phyloP scores from a whole-genome alignment of 495 filamentous ascomycete genomes.

The Symbiotaphrina buchneri region DNA sequence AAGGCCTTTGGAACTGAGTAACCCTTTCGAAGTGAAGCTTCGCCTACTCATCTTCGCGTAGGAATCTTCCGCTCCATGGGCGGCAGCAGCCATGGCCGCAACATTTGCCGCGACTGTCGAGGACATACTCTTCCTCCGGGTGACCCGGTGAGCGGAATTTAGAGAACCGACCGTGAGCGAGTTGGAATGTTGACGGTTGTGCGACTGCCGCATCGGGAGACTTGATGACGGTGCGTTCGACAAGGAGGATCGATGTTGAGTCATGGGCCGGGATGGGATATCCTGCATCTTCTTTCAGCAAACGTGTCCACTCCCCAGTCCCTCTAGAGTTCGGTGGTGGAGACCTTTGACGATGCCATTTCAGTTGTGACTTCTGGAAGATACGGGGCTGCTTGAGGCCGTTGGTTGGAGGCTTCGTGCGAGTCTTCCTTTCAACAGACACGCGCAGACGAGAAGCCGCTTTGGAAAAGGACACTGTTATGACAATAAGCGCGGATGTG shows the following conservation, averaged over 20 bases:
- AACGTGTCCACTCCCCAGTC: no score
- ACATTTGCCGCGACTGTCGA: conserved; percentile 52
- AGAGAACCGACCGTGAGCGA: conserved; percentile 59
- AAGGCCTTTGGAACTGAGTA: not conserved
- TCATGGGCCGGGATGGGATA: conserved; percentile 6
- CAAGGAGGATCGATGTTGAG: conserved; percentile 16
- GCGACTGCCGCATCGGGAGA: conserved; percentile 20
- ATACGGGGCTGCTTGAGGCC: no score
- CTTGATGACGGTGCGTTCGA: conserved; percentile 12
- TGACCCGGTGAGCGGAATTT: conserved; percentile 65
- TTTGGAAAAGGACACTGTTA: no score
- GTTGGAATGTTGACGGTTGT: conserved; percentile 59
- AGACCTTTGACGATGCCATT: conserved; percentile 4
- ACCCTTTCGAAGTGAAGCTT: not conserved
- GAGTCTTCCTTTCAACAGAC: no score
- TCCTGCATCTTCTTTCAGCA: no score
- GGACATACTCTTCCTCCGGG: conserved; percentile 81
- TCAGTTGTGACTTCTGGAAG: no score
- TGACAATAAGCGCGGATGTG: no score
- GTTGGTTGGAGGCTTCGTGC: no score
- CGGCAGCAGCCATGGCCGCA: conserved; percentile 50
- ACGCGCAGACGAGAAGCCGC: no score
- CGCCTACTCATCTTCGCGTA: not conserved
- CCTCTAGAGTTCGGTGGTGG: no score
- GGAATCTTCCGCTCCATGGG: conserved; percentile 36